Evolutionary conservation across 2,329 filamentous ascomycete species (phyloP).

Genomic region (Aureobasidium lini): DNA sequence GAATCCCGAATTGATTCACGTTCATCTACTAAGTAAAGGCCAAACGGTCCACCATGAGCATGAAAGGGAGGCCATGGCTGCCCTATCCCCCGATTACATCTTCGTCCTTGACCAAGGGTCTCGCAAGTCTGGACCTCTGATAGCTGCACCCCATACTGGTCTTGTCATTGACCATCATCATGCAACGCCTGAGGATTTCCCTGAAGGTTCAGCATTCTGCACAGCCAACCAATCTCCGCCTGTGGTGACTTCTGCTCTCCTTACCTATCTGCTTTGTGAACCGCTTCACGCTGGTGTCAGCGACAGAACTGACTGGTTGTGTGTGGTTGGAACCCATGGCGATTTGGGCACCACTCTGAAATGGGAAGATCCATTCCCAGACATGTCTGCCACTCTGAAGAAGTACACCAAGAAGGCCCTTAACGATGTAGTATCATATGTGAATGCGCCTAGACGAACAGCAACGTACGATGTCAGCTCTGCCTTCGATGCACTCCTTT

Average conservation of each 20-base stretch:
- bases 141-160: conserved; percentile 42
- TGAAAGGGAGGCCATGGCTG: conserved; percentile 46
- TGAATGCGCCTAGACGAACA: conserved; percentile 59
- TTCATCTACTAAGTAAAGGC: conserved; percentile 55
- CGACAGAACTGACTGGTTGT: conserved; percentile 52
- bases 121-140: conserved; percentile 45
- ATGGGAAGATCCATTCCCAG: conserved; percentile 59
- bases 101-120: conserved; percentile 62
- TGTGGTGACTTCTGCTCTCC: conserved; percentile 55
- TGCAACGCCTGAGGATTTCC: conserved; percentile 50
- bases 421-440: conserved; percentile 54
- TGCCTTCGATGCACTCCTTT: conserved; percentile 53
- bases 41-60: conserved; percentile 48
- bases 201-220: conserved; percentile 46
- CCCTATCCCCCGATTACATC: conserved; percentile 47
- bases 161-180: conserved; percentile 61
- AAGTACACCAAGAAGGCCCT: conserved; percentile 53
- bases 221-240: conserved; percentile 58
- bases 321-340: conserved; percentile 57
- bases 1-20: conserved; percentile 43
- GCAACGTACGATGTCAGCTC: conserved; percentile 52
- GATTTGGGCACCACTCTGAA: conserved; percentile 59
- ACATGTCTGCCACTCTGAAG: conserved; percentile 56
- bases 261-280: conserved; percentile 58
- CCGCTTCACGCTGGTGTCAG: conserved; percentile 46